phyloP scores from a whole-genome alignment of 345 rosid genomes.

The Brassica napus region DNA sequence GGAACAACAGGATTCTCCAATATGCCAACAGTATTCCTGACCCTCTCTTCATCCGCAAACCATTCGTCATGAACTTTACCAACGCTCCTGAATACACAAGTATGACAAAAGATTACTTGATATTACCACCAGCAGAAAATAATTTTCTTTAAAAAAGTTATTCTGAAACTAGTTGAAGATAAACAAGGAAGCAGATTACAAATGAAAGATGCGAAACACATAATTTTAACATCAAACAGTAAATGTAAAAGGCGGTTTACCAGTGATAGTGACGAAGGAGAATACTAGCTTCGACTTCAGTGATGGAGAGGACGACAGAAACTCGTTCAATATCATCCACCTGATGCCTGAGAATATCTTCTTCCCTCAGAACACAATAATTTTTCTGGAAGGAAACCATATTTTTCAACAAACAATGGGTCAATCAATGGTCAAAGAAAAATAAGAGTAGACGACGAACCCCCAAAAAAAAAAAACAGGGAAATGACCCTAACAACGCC shows the following conservation, averaged over 20 bases:
- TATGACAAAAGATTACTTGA: slow-evolving; percentile 18
- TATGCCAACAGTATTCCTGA: slow-evolving; percentile 81
- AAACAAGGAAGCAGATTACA: slow-evolving; percentile 5
- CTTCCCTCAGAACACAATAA: neutral
- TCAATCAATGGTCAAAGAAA: slow-evolving; percentile 21
- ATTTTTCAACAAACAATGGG: neutral
- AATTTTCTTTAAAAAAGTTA: neutral
- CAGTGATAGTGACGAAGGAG: slow-evolving; percentile 28
- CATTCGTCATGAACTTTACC: slow-evolving; percentile 88
- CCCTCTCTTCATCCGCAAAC: slow-evolving; percentile 86
- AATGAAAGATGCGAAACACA: slow-evolving; percentile 13
- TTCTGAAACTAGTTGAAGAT: neutral
- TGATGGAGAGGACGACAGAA: neutral
- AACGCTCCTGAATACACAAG: slow-evolving; percentile 64
- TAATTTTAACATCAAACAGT: neutral
- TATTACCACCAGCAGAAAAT: neutral
- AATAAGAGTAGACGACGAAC: slow-evolving; percentile 2
- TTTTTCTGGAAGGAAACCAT: neutral
- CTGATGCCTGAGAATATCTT: neutral
- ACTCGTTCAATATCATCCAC: neutral
- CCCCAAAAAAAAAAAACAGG: neutral
- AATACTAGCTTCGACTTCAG: neutral
- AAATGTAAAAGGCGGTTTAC: slow-evolving; percentile 45
- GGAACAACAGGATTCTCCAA: slow-evolving; percentile 61
- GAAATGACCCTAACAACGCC: neutral